phyloP scores from a whole-genome alignment of 2,329 filamentous ascomycete species.

The Fusarium redolens region DNA sequence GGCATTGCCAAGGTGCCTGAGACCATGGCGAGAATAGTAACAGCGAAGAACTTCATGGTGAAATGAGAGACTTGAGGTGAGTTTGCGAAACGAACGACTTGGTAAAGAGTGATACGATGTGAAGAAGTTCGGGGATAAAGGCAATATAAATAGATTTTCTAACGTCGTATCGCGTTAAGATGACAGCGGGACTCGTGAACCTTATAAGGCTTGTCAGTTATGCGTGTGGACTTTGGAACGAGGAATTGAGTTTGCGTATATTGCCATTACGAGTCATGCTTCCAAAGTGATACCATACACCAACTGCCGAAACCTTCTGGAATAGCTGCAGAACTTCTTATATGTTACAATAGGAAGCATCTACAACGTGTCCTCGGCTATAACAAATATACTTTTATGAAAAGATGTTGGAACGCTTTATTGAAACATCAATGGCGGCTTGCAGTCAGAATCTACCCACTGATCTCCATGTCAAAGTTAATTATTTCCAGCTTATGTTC shows the following conservation, averaged over 20 bases:
- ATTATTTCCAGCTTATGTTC: no score
- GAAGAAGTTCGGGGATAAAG: rapidly evolving
- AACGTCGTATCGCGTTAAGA: background rate
- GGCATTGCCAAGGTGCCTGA: background rate
- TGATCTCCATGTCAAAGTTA: no score
- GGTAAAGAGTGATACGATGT: background rate
- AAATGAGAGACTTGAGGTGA: background rate
- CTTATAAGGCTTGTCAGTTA: background rate
- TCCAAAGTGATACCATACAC: no score
- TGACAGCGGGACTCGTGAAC: background rate
- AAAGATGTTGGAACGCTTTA: no score
- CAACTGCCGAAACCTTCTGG: no score
- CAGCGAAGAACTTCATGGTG: background rate
- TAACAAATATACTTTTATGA: no score
- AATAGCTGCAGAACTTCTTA: no score
- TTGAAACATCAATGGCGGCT: no score
- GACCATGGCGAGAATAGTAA: background rate
- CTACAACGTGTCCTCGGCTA: no score
- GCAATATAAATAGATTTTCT: background rate
- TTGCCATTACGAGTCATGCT: rapidly evolving
- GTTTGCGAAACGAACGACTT: background rate
- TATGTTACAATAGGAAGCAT: no score
- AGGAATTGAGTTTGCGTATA: background rate
- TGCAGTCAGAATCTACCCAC: no score
- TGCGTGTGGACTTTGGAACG: background rate